Percentiles rank a stretch among this genome's conserved stretches.
Evolutionary conservation across 2,329 filamentous ascomycete species (phyloP).

Genomic region (Zymoseptoria ardabiliae): DNA sequence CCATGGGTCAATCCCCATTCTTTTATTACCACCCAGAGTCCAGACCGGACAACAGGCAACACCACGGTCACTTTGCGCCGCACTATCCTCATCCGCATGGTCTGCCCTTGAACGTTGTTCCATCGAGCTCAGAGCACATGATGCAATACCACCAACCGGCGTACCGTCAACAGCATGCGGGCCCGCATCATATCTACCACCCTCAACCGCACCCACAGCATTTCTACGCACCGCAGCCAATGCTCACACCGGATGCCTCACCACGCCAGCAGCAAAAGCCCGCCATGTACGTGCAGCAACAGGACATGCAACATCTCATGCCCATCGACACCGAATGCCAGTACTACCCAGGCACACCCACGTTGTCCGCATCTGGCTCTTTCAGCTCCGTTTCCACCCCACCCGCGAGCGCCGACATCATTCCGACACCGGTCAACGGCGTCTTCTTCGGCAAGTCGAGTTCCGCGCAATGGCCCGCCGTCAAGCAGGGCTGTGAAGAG

Average conservation of each 20-base stretch:
- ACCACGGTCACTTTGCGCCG: slow-evolving; percentile 62
- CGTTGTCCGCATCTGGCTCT: slow-evolving; percentile 78
- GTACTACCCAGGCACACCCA: slow-evolving; percentile 78
- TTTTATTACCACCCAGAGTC: slow-evolving; percentile 82
- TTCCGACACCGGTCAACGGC: slow-evolving; percentile 76
- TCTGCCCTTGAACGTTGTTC: slow-evolving; percentile 36
- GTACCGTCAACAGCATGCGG: slow-evolving; percentile 29
- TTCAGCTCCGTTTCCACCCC: slow-evolving; percentile 82
- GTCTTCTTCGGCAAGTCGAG: slow-evolving; percentile 23
- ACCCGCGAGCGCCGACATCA: slow-evolving; percentile 62
- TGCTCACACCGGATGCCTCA: slow-evolving; percentile 68
- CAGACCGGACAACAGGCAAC: slow-evolving; percentile 60
- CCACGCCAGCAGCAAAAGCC: slow-evolving; percentile 71
- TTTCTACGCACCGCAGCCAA: slow-evolving; percentile 49
- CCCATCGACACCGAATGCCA: slow-evolving; percentile 68
- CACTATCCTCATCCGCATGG: slow-evolving; percentile 46
- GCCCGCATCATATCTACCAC: slow-evolving; percentile 30
- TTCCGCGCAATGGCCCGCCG: slow-evolving; percentile 48
- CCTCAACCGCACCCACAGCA: slow-evolving; percentile 39
- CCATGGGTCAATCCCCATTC: slow-evolving; percentile 64
- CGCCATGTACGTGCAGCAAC: slow-evolving; percentile 58
- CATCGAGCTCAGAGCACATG: slow-evolving; percentile 42
- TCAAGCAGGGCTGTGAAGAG: slow-evolving; percentile 65
- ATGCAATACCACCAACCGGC: slow-evolving; percentile 47
- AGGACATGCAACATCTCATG: slow-evolving; percentile 34